phyloP scores from a whole-genome alignment of 2,329 filamentous ascomycete genomes.

The Fusarium tricinctum region DNA sequence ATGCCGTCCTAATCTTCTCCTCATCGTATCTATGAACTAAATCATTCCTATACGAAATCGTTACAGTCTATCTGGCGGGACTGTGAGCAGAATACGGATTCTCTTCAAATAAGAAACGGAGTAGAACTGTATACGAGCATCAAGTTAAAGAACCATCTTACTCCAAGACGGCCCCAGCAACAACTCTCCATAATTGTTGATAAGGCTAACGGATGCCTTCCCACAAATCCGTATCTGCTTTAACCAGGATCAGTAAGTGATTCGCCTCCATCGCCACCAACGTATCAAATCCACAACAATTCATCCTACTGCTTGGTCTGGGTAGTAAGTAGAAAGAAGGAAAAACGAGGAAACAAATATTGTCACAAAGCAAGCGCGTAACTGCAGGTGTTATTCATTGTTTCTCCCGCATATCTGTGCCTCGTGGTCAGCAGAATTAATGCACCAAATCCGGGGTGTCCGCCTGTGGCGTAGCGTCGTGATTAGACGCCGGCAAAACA shows the following conservation, averaged over 20 bases:
- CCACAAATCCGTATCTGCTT: constrained; percentile 1
- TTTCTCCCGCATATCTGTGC: constrained; percentile 7
- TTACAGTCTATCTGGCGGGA: too few relatives aligned
- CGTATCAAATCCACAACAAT: too few relatives aligned
- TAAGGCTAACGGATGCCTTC: background rate
- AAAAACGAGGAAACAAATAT: constrained; percentile 7
- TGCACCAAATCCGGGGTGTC: constrained; percentile 33
- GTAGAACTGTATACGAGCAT: background rate
- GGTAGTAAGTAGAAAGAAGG: background rate
- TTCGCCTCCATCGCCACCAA: constrained; percentile 22
- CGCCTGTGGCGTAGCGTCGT: constrained; percentile 2
- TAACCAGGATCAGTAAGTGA: constrained; percentile 1
- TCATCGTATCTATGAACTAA: too few relatives aligned
- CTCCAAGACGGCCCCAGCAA: constrained; percentile 14
- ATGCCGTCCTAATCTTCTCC: too few relatives aligned
- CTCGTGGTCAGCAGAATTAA: constrained; percentile 24
- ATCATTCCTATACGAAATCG: too few relatives aligned
- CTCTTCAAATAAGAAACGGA: too few relatives aligned
- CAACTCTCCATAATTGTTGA: background rate
- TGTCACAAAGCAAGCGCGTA: constrained; percentile 7
- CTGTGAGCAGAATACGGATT: too few relatives aligned
- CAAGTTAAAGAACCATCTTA: background rate
- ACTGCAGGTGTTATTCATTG: constrained; percentile 16
- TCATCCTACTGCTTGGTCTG: too few relatives aligned
- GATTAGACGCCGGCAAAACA: constrained; percentile 33